Evolutionary conservation across 257 asterid species (phyloP), one percentile per base, ranked within the genome.

Genomic region (Cynanchum wilfordii): DNA sequence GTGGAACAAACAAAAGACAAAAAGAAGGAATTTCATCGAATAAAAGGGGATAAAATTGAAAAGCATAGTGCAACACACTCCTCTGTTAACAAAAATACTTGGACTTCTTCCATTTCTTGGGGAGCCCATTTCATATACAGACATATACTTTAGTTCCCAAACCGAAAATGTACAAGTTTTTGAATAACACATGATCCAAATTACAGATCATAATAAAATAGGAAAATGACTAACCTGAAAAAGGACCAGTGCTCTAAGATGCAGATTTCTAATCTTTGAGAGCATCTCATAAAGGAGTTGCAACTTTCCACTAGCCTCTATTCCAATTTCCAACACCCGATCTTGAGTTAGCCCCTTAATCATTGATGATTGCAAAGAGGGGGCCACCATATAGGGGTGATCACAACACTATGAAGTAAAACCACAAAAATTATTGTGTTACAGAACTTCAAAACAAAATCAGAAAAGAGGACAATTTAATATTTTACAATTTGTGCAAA

Each of bases 231-330:
- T 60, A 82, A 91, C 99, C 99, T 94, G 98, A 82, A 77, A 88
- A 80, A 94, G 88, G 80, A 94, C 60, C 63, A 94, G 80, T 51
- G 87, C 96, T 79, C 77, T 83, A 74, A 84, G 83, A 50, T 87
- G 89, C 59, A 67, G 91, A 71, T 65, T 44, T 80, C 79, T 82
- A 57, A 86, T 78, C 84, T 88, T 96, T 19, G 84, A 42, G 17
- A 94, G 97, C 82, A 91, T 91, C 80, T 47, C 66, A 75, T 91
- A 88, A 75, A 94, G 93, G 79, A 88, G 86, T 69, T 84, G 88
- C 58, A 94, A 70, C 84, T 94, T 94, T 71, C 97, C 99, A 83
- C 98, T 86, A 68, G 93, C 92, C 84, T 84, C 83, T 78, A 90
- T 85, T 45, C 90, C 99, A 77, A 83, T 71, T 59, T 90, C 90